Conservation (phyloP, 2,329 filamentous ascomycete species). For the Colletotrichum graminicola region DNA sequence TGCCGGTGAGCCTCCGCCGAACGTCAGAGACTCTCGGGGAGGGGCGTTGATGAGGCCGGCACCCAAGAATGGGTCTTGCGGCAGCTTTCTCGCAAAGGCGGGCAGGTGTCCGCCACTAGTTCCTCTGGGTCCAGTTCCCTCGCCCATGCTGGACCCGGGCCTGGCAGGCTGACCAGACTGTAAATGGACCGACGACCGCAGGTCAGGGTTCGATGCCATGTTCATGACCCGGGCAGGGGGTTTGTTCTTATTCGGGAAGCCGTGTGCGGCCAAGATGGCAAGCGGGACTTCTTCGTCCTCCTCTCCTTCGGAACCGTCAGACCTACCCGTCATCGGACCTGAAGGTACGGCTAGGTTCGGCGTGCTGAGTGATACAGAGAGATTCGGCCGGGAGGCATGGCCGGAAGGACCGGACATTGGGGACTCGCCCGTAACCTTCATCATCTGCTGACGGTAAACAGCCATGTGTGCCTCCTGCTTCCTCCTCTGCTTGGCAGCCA, state of each 20-base stretch:
- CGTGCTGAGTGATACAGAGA: slow-evolving; percentile 71
- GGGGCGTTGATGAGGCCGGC: slow-evolving; percentile 79
- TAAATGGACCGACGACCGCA: slow-evolving; percentile 66
- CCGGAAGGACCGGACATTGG: slow-evolving; percentile 61
- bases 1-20: slow-evolving; percentile 69
- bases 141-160: slow-evolving; percentile 69
- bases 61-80: slow-evolving; percentile 87
- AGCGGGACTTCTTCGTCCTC: slow-evolving; percentile 92
- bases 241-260: slow-evolving; percentile 83
- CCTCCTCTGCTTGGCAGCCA: slow-evolving; percentile 80
- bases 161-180: slow-evolving; percentile 61
- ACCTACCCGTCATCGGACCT: slow-evolving; percentile 52
- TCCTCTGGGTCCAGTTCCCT: slow-evolving; percentile 52
- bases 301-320: slow-evolving; percentile 74
- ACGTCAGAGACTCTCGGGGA: slow-evolving; percentile 79
- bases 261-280: slow-evolving; percentile 88
- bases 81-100: slow-evolving; percentile 84
- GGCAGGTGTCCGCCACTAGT: slow-evolving; percentile 69
- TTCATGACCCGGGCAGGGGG: slow-evolving; percentile 76
- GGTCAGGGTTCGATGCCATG: slow-evolving; percentile 78
- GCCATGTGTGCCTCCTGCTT: slow-evolving; percentile 93
- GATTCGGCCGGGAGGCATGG: slow-evolving; percentile 65
- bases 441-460: slow-evolving; percentile 94
- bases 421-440: slow-evolving; percentile 89
- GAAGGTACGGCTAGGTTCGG: slow-evolving; percentile 65